Evolutionary conservation across 257 asterid species (phyloP), one percentile per base, ranked within the genome.

Genomic region (Osmanthus fragrans): DNA sequence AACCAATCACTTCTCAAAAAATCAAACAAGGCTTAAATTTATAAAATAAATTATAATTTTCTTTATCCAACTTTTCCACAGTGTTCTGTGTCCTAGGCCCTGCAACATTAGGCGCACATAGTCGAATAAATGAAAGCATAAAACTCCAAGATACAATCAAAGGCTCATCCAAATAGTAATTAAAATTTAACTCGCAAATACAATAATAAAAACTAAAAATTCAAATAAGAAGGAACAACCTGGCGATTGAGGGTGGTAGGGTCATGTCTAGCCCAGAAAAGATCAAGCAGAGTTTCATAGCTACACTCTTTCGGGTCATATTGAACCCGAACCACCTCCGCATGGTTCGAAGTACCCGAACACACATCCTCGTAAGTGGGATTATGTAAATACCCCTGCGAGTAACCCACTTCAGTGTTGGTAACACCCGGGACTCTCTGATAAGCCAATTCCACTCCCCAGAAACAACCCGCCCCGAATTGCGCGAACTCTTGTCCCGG

Each of bases 191-290:
- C 19, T 18, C 11, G 8, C 27, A 67, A 32, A 18, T 39, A 39
- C 12, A 39, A 39, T 7, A 39, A 39, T 39, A 7, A 39, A 1
- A 9, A 39, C 42, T 39, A 8, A 7, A 7, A 39, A 39, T 7
- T 34, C 37, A 39, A 39, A 39, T 1, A 39, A 39, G 6, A 27
- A 75, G 42, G 45, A 79, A 27, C 2, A 5, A 93, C 99, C 97
- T 91, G 97, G 63, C 99, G 97, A 87, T 93, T 90, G 78, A 71
- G 98, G 49, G 97, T 95, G 3, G 99, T 95, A 11, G 99, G 99
- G 80, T 95, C 99, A 79, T 95, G 99, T 37, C 94, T 89, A 49
- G 90, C 89, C 99, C 98, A 95, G 84, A 95, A 93, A 60, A 79
- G 87, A 86, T 90, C 94, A 56, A 95, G 97, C 86, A 95, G 79